phyloP scores from a whole-genome alignment of 768 basidiomycete genomes.

The Naematelia aurantialba region DNA sequence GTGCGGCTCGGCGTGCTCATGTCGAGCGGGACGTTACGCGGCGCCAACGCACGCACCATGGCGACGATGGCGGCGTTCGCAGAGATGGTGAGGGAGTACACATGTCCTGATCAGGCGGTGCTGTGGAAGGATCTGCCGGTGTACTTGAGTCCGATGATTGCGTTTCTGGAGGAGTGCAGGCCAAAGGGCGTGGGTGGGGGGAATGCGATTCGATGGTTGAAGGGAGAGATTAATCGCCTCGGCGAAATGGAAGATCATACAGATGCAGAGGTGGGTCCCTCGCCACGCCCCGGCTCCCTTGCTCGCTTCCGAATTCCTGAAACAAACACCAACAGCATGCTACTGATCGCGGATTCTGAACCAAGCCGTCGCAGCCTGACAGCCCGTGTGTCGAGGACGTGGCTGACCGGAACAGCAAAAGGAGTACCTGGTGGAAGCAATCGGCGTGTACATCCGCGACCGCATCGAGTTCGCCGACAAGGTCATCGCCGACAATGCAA shows the following conservation, averaged over 20 bases:
- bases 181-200: constrained; percentile 50
- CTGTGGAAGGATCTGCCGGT: constrained; percentile 35
- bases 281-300: neutral
- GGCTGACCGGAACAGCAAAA: constrained; percentile 64
- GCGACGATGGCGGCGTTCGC: constrained; percentile 88
- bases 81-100: constrained; percentile 59
- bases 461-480: constrained; percentile 88
- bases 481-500: constrained; percentile 82
- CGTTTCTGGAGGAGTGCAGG: constrained; percentile 38
- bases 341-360: no score
- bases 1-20: constrained; percentile 83
- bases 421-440: constrained; percentile 71
- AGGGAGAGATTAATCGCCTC: constrained; percentile 86
- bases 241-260: constrained; percentile 66
- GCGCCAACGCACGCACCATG: constrained; percentile 92
- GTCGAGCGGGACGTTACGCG: constrained; percentile 84
- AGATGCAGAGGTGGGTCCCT: constrained; percentile 76
- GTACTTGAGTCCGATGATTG: constrained; percentile 39
- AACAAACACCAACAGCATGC: no score
- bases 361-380: no score
- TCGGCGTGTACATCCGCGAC: constrained; percentile 90
- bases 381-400: no score
- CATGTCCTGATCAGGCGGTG: constrained; percentile 33
- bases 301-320: constrained; percentile 3
- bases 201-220: constrained; percentile 60